A percentile compares a stretch with the other conserved stretches of the same genome.
Conservation (phyloP, 2,329 filamentous ascomycete genomes). For the Paracoccidioides brasiliensis region DNA sequence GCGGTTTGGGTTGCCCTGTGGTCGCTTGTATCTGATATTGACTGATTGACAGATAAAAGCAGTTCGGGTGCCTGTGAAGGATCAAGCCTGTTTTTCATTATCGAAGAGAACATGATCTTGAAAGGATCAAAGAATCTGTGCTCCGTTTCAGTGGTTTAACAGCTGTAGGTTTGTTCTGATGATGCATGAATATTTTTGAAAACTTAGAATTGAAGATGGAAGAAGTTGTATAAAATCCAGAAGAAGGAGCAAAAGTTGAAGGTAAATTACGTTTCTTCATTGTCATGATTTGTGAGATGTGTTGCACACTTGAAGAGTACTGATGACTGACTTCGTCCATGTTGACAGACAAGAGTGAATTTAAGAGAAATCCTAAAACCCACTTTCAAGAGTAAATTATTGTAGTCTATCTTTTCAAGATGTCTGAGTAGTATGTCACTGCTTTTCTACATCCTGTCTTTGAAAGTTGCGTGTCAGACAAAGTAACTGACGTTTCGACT, state of each 20-base stretch:
- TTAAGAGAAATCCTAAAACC: neutral
- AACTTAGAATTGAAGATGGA: too few species aligned
- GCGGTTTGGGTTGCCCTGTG: neutral
- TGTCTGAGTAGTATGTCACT: neutral
- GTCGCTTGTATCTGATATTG: neutral
- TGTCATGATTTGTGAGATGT: too few species aligned
- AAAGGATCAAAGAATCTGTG: neutral
- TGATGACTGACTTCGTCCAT: too few species aligned
- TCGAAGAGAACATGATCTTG: neutral
- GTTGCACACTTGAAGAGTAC: too few species aligned
- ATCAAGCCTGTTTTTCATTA: too few species aligned
- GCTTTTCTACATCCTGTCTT: neutral
- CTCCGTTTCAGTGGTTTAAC: neutral
- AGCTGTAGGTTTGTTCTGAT: too few species aligned
- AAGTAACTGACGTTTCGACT: too few species aligned
- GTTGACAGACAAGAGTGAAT: neutral
- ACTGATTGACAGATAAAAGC: neutral
- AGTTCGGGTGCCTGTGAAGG: neutral
- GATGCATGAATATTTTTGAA: too few species aligned
- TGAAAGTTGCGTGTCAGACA: too few species aligned
- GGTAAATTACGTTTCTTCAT: too few species aligned
- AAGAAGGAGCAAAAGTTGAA: too few species aligned
- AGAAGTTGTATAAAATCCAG: too few species aligned
- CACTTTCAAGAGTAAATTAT: neutral
- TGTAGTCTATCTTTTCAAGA: neutral